phyloP scores from a whole-genome alignment of 1,284 basidiomycete genomes.

The Apiotrichum gamsii region DNA sequence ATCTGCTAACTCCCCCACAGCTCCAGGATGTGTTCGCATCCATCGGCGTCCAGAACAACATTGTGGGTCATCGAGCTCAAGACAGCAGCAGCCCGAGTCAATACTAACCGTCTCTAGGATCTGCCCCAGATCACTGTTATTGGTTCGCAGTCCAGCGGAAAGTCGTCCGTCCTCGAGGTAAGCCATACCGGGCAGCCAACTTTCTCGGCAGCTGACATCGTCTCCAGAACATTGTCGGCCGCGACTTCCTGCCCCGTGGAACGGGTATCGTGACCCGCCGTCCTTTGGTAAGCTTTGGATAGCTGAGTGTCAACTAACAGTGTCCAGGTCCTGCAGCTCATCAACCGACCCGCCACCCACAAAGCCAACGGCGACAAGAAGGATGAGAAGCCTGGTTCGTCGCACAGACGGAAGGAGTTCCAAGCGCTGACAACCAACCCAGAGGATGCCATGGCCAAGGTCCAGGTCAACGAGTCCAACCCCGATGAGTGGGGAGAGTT shows the following conservation, averaged over 20 bases:
- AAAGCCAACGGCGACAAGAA: constrained; percentile 50
- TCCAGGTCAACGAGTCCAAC: constrained; percentile 59
- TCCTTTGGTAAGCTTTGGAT: constrained; percentile 59
- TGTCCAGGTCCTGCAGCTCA: constrained; percentile 76
- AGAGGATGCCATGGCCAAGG: constrained; percentile 34
- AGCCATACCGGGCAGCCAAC: no score
- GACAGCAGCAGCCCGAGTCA: no score
- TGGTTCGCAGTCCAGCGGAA: constrained; percentile 53
- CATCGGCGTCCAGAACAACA: constrained; percentile 49
- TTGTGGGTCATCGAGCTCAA: no score
- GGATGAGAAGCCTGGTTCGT: constrained; percentile 9
- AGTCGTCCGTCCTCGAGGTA: constrained; percentile 53
- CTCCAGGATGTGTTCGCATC: constrained; percentile 54
- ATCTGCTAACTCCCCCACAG: constrained; percentile 22
- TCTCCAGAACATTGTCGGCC: constrained; percentile 84
- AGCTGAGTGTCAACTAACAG: not conserved
- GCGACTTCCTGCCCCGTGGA: constrained; percentile 94
- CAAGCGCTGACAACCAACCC: no score
- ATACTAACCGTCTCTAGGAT: constrained; percentile 43
- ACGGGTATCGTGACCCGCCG: constrained; percentile 88
- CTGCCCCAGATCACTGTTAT: constrained; percentile 55
- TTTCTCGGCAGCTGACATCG: not conserved
- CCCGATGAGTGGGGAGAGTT: constrained; percentile 98
- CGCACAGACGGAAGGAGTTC: constrained; percentile 13
- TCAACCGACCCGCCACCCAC: constrained; percentile 63